These are phyloP conservation scores for Purpureocillium lavendulum DNA, from an alignment of 2,329 filamentous ascomycete species.

Conservation along the genomic window DNA sequence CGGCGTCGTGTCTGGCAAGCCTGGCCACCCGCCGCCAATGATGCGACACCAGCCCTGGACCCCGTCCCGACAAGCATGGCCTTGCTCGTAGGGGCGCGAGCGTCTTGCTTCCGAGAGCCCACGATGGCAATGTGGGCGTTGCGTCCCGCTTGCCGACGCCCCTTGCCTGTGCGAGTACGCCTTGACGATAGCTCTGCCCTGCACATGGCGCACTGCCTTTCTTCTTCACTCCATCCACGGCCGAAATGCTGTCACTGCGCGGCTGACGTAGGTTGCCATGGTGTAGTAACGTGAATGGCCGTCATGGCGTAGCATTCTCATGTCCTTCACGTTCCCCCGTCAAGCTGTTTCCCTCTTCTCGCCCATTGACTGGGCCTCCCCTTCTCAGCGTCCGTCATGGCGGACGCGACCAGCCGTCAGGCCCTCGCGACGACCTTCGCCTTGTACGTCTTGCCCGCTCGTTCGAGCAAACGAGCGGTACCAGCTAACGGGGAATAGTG, in stretches of 20 bases:
- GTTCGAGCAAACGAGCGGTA: too few relatives aligned
- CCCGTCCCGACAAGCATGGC: too few relatives aligned
- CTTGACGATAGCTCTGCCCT: too few relatives aligned
- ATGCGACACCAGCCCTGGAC: too few relatives aligned
- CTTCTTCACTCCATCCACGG: neutral
- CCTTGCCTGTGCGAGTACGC: too few relatives aligned
- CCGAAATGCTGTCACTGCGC: slow-evolving; percentile 2
- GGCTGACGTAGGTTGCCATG: neutral
- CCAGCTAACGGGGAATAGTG: slow-evolving; percentile 26
- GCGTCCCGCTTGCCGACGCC: too few relatives aligned
- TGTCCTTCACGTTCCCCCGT: slow-evolving; percentile 12
- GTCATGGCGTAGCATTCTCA: slow-evolving; percentile 5
- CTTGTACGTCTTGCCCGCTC: slow-evolving; percentile 34
- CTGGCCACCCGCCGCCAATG: too few relatives aligned
- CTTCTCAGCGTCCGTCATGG: slow-evolving; percentile 29
- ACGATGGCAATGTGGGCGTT: too few relatives aligned
- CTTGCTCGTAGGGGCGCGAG: too few relatives aligned
- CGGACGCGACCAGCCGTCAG: slow-evolving; percentile 33
- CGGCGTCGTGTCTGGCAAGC: too few relatives aligned
- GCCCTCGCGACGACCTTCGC: slow-evolving; percentile 44
- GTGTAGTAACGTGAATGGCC: slow-evolving; percentile 1
- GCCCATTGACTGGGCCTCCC: slow-evolving; percentile 39
- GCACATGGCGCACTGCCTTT: too few relatives aligned
- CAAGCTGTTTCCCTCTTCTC: slow-evolving; percentile 20
- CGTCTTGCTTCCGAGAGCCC: too few relatives aligned